Conservation (phyloP, 2,329 filamentous ascomycete genomes). For the Paraphaeosphaeria sporulosa region DNA sequence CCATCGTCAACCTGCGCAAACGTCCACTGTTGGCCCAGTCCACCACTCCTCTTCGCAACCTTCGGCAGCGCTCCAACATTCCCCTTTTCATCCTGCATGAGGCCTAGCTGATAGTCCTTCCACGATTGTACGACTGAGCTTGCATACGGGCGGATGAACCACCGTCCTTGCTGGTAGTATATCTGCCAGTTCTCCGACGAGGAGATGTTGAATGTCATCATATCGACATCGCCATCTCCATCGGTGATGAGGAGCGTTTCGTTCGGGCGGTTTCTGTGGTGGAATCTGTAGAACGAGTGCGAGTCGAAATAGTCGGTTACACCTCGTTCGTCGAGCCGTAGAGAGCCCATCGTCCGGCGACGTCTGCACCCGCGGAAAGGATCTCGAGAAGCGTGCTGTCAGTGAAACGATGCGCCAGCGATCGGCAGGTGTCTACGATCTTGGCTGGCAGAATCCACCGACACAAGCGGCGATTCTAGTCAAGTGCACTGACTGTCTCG, state of each 20-base stretch:
- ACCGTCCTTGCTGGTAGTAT: slow-evolving; percentile 27
- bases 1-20: slow-evolving; percentile 8
- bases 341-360: neutral
- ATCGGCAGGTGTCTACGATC: neutral
- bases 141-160: slow-evolving; percentile 32
- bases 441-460: neutral
- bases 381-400: neutral
- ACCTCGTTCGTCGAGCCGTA: neutral
- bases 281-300: slow-evolving; percentile 20
- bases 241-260: slow-evolving; percentile 7
- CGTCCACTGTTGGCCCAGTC: slow-evolving; percentile 25
- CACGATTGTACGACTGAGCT: slow-evolving; percentile 14
- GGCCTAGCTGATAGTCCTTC: slow-evolving; percentile 22
- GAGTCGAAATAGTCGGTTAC: slow-evolving; percentile 17
- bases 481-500: neutral
- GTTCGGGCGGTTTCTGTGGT: slow-evolving; percentile 10
- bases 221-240: slow-evolving; percentile 19
- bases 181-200: slow-evolving; percentile 33
- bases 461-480: neutral
- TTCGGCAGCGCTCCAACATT: slow-evolving; percentile 9
- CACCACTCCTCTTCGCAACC: slow-evolving; percentile 17
- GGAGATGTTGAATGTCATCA: slow-evolving; percentile 11
- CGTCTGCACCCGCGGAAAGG: neutral
- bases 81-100: slow-evolving; percentile 2
- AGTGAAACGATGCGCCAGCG: neutral